Conservation (phyloP, 192 early-diverging fungal genomes). For the Spizellomyces sp. region DNA sequence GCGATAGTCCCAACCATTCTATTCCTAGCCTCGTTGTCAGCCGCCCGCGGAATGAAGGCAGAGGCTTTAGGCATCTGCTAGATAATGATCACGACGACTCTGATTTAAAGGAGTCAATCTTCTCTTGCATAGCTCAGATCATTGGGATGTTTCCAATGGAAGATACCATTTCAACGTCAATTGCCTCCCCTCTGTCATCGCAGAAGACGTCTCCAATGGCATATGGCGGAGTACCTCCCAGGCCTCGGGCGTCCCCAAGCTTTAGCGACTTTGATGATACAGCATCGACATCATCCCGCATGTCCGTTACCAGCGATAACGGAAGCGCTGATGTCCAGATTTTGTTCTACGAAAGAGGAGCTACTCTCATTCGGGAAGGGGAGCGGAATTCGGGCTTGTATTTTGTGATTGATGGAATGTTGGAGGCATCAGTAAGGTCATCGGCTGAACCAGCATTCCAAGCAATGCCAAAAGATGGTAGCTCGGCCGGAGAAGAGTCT, state of each 20-base stretch:
- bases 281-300: conserved; percentile 21
- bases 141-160: conserved; percentile 53
- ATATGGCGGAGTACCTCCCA: neutral
- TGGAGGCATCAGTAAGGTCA: conserved; percentile 67
- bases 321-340: conserved; percentile 36
- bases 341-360: conserved; percentile 69
- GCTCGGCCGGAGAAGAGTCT: neutral
- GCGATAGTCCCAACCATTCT: conserved; percentile 6
- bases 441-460: conserved; percentile 5
- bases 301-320: conserved; percentile 20
- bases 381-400: conserved; percentile 83
- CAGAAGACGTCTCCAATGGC: neutral
- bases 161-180: neutral
- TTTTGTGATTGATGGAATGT: conserved; percentile 88
- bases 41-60: neutral
- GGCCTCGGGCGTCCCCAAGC: conserved; percentile 3
- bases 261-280: conserved; percentile 37
- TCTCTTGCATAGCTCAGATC: conserved; percentile 61
- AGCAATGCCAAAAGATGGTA: conserved; percentile 6
- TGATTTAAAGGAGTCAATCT: conserved; percentile 61
- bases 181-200: neutral
- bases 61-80: conserved; percentile 18
- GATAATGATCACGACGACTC: conserved; percentile 37
- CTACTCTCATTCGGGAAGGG: conserved; percentile 78
- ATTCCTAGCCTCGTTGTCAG: neutral